Evolutionary conservation across 2,329 filamentous ascomycete species (phyloP), one percentile per base, ranked within the genome.

Genomic region (Phialophora chinensis): DNA sequence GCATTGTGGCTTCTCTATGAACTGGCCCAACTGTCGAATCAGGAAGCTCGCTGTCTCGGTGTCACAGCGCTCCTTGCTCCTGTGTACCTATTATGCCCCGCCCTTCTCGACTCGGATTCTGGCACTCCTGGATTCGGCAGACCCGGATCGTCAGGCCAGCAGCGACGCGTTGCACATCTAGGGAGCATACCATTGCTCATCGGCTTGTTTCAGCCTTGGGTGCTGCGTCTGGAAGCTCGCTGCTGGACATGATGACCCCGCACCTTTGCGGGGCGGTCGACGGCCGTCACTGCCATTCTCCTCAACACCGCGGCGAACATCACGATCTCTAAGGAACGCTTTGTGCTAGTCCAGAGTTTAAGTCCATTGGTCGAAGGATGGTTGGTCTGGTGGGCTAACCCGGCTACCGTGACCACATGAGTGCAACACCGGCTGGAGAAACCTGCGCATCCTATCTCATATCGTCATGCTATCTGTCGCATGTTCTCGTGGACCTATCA

Each of bases 151-250:
- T 52, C 29, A 38, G 42, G 58, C 20, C 44, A 27, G 8, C 49
- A 52, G 49, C 10, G 10, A 52, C 49, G 20, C 49, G 8, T 17
- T 52, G 23, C 49, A 25, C 49, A 14, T 52, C 49, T 23, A 17
- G 42, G 57, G 23, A 35, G 29, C 27, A 52, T 50, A 27, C 56
- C 23, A 3, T 3, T n/a, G 38, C 35, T 12, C 44, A 20, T 42
- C 59, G 20, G 31, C 47, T 27, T 29, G 59, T 61, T 61, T 61
- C 59, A 61, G 59, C 59, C 59, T 61, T 61, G 59, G 59, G 33
- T 38, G 4, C 53, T n/a, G 25, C 12, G 17, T 31, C 29, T 33
- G 8, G 35, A 38, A 20, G 31, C 10, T n/a, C 58, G 20, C 25
- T 31, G 50, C n/a, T 49, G n/a, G 25, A 7, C 25, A 54, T 44